Base-by-base conservation (phyloP, 495 filamentous ascomycete species). In the Aspergillus mulundensis region DNA sequence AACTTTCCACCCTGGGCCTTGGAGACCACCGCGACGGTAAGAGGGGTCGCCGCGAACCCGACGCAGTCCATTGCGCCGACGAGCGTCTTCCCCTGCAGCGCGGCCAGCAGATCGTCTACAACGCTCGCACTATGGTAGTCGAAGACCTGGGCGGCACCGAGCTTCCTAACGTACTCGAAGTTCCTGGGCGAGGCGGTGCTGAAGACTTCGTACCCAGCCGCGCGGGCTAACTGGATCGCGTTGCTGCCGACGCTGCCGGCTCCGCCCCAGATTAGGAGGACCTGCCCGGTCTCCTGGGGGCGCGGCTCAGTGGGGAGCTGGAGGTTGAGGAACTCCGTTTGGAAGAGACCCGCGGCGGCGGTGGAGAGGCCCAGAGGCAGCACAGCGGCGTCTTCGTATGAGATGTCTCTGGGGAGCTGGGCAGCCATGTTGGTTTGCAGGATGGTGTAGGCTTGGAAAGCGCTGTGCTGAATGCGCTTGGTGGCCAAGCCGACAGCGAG, bases 191-290 rank as follows among this genome's bases (percentile, higher is more conserved):
- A 79, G 0, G 80, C 71, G 0, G 82, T 85, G 0, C 78, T 69
- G 45, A 86, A 65, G 2, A 88, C 85, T 12, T 81, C 76, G 23
- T 79, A 78, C 2, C 86, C 86, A 0, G 85, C 74, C 0, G 80
- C 77, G 0, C 69, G 67, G 5, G 81, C 82, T 19, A 86, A 77
- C 62, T 88, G 87, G 52, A 87, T 84, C 0, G 80, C 81, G 51
- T 77, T 78, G 63, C 74, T 69, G 10, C 86, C 86, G 6, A 87
- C 80, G 28, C 78, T 80, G 2, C 75, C 73, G 5, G 79, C 73
- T 30, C 83, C 85, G 25, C 84, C 84, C 78, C 83, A 87, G 50
- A 87, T 64, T 1, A 87, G 62, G 0, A 88, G 41, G 1, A 64
- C 69, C 50, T 81, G 61, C 2, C 67, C 72, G 0, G 57, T 70